Percentiles rank a stretch among this genome's conserved stretches.
Conservation (phyloP, 2,329 filamentous ascomycete species). For the Fusarium mangiferae region DNA sequence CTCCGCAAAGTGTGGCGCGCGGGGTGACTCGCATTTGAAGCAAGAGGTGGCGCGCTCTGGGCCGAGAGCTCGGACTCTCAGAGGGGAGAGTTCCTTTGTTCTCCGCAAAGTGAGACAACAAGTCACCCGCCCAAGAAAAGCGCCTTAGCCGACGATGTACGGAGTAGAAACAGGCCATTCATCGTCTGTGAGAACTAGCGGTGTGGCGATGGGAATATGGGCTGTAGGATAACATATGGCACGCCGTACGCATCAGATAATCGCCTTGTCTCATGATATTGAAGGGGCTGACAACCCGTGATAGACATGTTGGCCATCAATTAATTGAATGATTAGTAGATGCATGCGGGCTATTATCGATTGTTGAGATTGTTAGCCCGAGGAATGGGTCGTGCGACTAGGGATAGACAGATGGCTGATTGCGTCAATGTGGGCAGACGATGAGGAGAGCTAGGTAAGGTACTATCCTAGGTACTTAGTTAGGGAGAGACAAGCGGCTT, state of each 20-base stretch:
- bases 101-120: constrained; percentile 41
- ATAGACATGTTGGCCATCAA: not conserved
- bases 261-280: constrained; percentile 36
- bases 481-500: constrained; percentile 13
- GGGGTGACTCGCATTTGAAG: constrained; percentile 24
- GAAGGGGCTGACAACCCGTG: constrained; percentile 7
- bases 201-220: constrained; percentile 32
- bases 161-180: constrained; percentile 9
- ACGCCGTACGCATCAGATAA: constrained; percentile 29
- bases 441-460: not conserved
- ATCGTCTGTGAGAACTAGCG: constrained; percentile 35
- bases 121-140: constrained; percentile 9
- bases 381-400: constrained; percentile 16
- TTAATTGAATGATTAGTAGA: constrained; percentile 1
- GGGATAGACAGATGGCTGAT: constrained; percentile 18
- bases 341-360: constrained; percentile 11
- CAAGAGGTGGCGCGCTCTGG: constrained; percentile 24
- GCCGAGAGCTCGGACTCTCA: constrained; percentile 23
- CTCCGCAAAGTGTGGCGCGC: constrained; percentile 28
- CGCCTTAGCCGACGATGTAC: constrained; percentile 35
- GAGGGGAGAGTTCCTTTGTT: constrained; percentile 13
- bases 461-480: not conserved
- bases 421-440: constrained; percentile 23
- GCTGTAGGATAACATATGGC: constrained; percentile 12
- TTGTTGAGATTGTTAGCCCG: constrained; percentile 10